Evolutionary conservation across 2,329 filamentous ascomycete genomes (phyloP), one percentile per base, ranked within the genome.

Genomic region (Colletotrichum musicola): DNA sequence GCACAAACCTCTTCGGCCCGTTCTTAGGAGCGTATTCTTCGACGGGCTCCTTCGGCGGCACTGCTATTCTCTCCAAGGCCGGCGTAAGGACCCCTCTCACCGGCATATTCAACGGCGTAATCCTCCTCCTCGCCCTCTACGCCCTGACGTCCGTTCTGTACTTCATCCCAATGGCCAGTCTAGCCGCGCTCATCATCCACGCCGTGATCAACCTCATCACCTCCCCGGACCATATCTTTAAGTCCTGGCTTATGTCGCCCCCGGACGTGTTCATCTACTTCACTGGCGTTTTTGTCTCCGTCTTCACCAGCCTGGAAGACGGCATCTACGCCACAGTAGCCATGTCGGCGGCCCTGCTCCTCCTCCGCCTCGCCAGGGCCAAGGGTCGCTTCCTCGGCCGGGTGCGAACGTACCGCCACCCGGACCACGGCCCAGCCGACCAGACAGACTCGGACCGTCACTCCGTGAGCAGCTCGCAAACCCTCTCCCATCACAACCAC

Each of bases 151-250:
- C 89, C 0, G 89, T 95, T 22, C 95, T 96, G 82, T 94, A 88
- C 82, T 95, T 92, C 78, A 95, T 95, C 61, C 92, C 93, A 0
- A 90, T 85, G 63, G 87, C 92, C 1, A 85, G 88, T 1, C 84
- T 96, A 4, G 86, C 92, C 0, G 93, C 88, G n/a, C 87, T 96
- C 72, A 95, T 96, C 74, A 94, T 96, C 68, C 93, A 96, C 77
- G 93, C 93, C 3, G 93, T 95, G 0, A 89, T 89, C 73, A 92
- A 95, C 74, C 81, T 95, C 58, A 88, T 95, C 74, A 91, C 91
- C 0, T 88, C 91, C 0, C 92, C 92, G 0, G 90, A 90, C 72
- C 90, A 88, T 0, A 84, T 95, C 2, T 93, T 93, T 78, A 89
- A 91, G 68, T 95, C 93, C 80, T 95, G 92, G 92, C 85, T 88